Evolutionary conservation across 257 asterid species (phyloP), one percentile per base, ranked within the genome.

Genomic region (Coffea eugenioides): DNA sequence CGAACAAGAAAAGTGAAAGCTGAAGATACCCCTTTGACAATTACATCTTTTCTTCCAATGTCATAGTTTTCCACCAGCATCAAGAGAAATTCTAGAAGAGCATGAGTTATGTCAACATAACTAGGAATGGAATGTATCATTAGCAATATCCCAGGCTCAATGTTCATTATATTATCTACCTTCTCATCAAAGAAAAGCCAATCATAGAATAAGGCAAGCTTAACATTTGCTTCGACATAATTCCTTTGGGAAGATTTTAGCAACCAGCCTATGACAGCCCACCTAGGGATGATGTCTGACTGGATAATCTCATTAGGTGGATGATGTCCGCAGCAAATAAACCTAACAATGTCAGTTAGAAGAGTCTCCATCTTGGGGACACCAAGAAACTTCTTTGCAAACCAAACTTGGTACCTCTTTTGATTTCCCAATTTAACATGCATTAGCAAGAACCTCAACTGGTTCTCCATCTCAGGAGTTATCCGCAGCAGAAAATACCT

Each of bases 391-490:
- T 91, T 94, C 84, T 86, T 91, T 4, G 87, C 77, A 82, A 94
- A 94, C 98, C 97, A 94, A 59, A 86, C 76, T 80, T 91, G 97
- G 77, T 94, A 88, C 52, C 97, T 80, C 80, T 77, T 91, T 59
- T 92, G 97, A 87, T 80, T 71, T 56, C 98, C 97, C 65, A 89
- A 75, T 87, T 87, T 91, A 84, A 92, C 97, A 66, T 81, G 84
- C 78, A 89, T 91, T 78, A 94, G 83, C 89, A 94, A 82, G 83
- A 92, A 94, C 83, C 95, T 89, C 87, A 94, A 80, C 73, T 90
- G 92, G 5, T 90, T 84, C 84, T 94, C 98, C 97, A 92, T 92
- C 82, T 92, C 97, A n/a, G 97, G 98, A 79, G 92, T 90, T 75
- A 94, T 74, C 79, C 96, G 84, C 75, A 94, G 97, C 81, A 83